Percentiles rank a stretch among this genome's conserved stretches.
These are phyloP conservation scores for Karstenula rhodostoma DNA, from an alignment of 2,329 filamentous ascomycete genomes.

Conservation along the genomic window DNA sequence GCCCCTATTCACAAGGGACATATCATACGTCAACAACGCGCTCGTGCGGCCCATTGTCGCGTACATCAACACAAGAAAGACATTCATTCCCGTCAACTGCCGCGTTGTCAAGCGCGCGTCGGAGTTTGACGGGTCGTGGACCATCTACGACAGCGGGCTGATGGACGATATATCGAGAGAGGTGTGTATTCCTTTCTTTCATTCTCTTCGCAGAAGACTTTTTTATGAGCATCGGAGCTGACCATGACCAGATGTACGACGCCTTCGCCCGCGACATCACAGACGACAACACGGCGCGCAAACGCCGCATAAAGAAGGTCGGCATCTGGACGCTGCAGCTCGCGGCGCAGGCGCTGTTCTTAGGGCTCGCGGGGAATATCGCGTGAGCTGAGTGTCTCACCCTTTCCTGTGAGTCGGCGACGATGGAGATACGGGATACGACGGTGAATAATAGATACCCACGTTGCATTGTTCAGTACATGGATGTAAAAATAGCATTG, in stretches of 20 bases:
- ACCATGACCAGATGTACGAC: conserved; percentile 73
- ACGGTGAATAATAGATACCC: background rate
- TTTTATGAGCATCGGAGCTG: background rate
- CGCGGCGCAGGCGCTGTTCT: conserved; percentile 90
- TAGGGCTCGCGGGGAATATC: conserved; percentile 89
- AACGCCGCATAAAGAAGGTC: conserved; percentile 90
- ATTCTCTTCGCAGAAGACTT: background rate
- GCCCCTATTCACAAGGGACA: conserved; percentile 87
- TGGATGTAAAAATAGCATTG: background rate
- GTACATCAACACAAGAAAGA: conserved; percentile 94
- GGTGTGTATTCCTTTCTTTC: conserved; percentile 47
- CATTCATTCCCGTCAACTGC: conserved; percentile 95
- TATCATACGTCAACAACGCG: conserved; percentile 96
- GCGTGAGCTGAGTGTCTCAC: conserved; percentile 48
- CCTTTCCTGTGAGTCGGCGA: background rate
- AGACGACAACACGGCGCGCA: conserved; percentile 86
- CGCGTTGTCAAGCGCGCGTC: conserved; percentile 87
- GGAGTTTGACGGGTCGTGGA: conserved; percentile 97
- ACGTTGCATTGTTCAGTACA: background rate
- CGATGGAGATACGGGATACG: background rate
- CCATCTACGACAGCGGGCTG: conserved; percentile 88
- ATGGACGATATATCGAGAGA: conserved; percentile 94
- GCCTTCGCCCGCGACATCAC: conserved; percentile 92
- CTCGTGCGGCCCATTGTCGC: conserved; percentile 95
- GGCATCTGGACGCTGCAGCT: conserved; percentile 95